A percentile compares a stretch with the other conserved stretches of the same genome.
phyloP scores from a whole-genome alignment of 179 eudicot species.

The Actinidia arguta region DNA sequence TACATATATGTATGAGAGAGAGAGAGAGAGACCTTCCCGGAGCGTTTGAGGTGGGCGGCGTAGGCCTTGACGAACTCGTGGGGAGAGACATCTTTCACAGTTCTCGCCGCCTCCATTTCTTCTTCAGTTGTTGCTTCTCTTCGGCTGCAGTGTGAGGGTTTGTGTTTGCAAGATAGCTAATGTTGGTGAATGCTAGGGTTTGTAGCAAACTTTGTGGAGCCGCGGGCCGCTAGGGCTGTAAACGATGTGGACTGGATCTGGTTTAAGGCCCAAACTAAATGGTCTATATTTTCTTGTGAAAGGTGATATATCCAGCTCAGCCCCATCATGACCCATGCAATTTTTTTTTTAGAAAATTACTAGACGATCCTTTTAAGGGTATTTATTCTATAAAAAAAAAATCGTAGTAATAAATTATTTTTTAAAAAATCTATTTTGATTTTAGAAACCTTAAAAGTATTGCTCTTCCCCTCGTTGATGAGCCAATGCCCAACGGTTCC shows the following conservation, averaged over 20 bases:
- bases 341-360: no score
- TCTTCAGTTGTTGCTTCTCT: constrained; percentile 15
- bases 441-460: no score
- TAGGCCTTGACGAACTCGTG: constrained; percentile 63
- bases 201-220: neutral
- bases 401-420: no score
- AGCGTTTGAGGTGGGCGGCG: constrained; percentile 65
- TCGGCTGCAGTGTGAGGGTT: constrained; percentile 2
- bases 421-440: no score
- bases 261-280: neutral
- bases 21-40: constrained; percentile 48
- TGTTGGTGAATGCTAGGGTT: neutral
- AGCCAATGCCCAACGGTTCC: no score
- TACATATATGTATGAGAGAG: neutral
- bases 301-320: no score
- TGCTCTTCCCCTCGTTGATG: no score
- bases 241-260: neutral
- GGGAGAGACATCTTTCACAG: constrained; percentile 60
- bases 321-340: no score
- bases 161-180: neutral
- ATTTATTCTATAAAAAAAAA: no score
- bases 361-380: no score
- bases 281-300: no score
- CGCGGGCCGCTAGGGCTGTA: neutral
- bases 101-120: constrained; percentile 38